Conservation (phyloP, 1,139 yeast genomes). For the Protomyces lactucae-debilis region DNA sequence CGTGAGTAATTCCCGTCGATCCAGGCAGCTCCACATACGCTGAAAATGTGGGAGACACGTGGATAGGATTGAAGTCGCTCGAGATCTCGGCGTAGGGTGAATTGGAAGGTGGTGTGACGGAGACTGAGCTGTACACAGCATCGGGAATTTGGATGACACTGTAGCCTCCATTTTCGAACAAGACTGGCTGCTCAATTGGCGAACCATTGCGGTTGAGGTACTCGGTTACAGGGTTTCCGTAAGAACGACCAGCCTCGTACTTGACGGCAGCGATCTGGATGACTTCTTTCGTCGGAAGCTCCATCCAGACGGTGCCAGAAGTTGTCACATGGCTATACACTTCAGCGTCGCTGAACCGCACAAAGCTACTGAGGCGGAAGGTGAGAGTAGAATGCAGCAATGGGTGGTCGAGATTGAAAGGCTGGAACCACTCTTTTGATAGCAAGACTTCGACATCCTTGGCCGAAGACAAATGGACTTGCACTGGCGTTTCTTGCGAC, state of each 20-base stretch:
- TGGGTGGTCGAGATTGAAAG: conserved; percentile 62
- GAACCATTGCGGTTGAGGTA: conserved; percentile 87
- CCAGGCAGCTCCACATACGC: conserved; percentile 91
- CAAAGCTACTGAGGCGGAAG: conserved; percentile 82
- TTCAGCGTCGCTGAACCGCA: conserved; percentile 69
- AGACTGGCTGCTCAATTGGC: conserved; percentile 88
- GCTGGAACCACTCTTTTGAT: conserved; percentile 97
- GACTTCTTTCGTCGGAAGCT: conserved; percentile 87
- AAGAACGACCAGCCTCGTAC: conserved; percentile 87
- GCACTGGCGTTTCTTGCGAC: conserved; percentile 79
- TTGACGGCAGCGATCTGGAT: conserved; percentile 80
- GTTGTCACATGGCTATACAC: conserved; percentile 79
- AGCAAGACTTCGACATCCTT: conserved; percentile 90
- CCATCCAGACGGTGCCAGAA: conserved; percentile 77
- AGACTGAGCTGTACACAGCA: conserved; percentile 45
- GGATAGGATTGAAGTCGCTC: conserved; percentile 97
- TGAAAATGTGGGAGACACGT: conserved; percentile 92
- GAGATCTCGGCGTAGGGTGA: conserved; percentile 97
- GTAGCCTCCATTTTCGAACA: conserved; percentile 65
- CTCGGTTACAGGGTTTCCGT: conserved; percentile 96
- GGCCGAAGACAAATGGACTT: conserved; percentile 63
- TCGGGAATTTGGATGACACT: conserved; percentile 54
- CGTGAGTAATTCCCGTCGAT: conserved; percentile 77
- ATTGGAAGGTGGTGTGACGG: conserved; percentile 74
- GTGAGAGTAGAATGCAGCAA: conserved; percentile 74